Base-by-base conservation (phyloP, 768 basidiomycete genomes). In the Rhodotorula taiwanensis region DNA sequence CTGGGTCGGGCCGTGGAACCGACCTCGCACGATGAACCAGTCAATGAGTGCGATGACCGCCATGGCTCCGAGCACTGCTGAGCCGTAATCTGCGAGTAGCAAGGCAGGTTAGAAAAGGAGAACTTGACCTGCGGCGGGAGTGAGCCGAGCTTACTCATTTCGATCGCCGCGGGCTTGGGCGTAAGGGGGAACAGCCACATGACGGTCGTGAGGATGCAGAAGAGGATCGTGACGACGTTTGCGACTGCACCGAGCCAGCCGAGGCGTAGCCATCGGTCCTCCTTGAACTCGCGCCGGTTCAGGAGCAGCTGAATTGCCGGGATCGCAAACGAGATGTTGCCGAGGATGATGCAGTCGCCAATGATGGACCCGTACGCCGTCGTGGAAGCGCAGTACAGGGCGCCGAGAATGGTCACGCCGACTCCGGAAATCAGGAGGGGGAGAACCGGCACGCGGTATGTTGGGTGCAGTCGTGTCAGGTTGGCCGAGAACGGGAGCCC, bases 391-490 rank as follows among this genome's bases (percentile, higher is more conserved):
- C 15, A 20, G 39, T 53, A 53, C 20, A 53, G 52, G 15, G 34
- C n/a, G 34, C 52, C 52, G 36, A 53, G 52, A 25, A 53, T 53
- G 10, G 52, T 42, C 16, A 53, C 52, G 36, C 52, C 52, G 13
- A 41, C 7, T 7, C 20, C 20, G n/a, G 52, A 41, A 18, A 53
- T 14, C 39, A 53, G 34, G n/a, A 42, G 39, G 2, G 52, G 52
- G 23, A 39, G 39, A 15, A 53, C 20, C 36, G 52, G 52, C 14
- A 42, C 39, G 52, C 27, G 25, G 36, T 41, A 27, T 23, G n/a
- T 25, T 6, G 52, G 41, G n/a, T 41, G 25, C 16, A 53, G 8
- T 9, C 21, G 10, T 8, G 34, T 42, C 39, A 53, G 3, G n/a
- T 21, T 10, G 4, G 7, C 3, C 10, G 52, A 25, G 52, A 27